Conservation (phyloP, 495 filamentous ascomycete genomes). For the Xylaria palmicola region DNA sequence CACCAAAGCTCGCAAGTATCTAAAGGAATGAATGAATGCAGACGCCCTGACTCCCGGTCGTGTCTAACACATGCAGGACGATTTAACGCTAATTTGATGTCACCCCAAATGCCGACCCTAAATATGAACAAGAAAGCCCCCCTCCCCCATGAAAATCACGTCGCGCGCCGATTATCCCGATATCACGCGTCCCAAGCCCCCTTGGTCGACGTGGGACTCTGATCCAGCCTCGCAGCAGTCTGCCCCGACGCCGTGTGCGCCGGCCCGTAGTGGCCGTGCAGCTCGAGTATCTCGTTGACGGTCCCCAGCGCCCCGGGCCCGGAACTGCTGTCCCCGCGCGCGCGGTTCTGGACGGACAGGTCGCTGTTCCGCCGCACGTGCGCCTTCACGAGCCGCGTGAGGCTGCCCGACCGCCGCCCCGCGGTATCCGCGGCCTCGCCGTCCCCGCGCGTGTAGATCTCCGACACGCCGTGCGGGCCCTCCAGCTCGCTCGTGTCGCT, state of each 20-base stretch:
- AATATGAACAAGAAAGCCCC: background rate
- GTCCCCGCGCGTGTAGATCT: conserved; percentile 25
- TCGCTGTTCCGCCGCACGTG: conserved; percentile 18
- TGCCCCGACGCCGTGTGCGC: conserved; percentile 28
- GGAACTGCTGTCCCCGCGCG: background rate
- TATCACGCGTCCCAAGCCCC: background rate
- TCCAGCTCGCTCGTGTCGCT: conserved; percentile 44
- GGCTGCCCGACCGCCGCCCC: conserved; percentile 21
- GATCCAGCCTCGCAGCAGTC: conserved; percentile 28
- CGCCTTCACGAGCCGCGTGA: conserved; percentile 4
- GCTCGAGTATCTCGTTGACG: conserved; percentile 31
- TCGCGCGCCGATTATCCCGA: background rate
- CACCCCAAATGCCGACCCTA: background rate
- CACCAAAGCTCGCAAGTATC: too few species aligned
- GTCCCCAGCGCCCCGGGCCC: conserved; percentile 24
- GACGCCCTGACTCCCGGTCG: background rate
- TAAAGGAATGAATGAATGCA: conserved; percentile 13
- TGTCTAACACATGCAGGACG: background rate
- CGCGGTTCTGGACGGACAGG: conserved; percentile 13
- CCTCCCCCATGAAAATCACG: background rate
- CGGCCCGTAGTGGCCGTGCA: conserved; percentile 37
- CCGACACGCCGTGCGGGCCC: conserved; percentile 24
- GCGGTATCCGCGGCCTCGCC: conserved; percentile 15
- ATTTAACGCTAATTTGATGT: background rate
- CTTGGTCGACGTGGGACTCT: background rate